Evolutionary conservation across 176 grass and related monocot genomes (phyloP).

Genomic region (Phyllostachys edulis): DNA sequence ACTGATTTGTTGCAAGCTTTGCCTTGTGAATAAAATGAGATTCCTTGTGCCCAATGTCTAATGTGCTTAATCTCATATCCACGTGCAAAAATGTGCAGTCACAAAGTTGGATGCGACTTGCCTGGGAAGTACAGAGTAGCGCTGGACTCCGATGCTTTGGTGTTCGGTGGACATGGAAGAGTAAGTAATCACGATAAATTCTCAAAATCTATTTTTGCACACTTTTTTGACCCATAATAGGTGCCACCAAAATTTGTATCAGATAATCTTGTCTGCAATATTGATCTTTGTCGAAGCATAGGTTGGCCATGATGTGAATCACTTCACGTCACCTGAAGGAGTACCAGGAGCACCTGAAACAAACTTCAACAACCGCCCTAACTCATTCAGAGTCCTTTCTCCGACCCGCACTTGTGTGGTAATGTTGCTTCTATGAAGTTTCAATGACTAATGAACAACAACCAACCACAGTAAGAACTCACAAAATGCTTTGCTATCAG

Average conservation of each 20-base stretch:
- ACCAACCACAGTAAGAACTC: not conserved
- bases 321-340: constrained; percentile 91
- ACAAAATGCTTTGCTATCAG: constrained; percentile 38
- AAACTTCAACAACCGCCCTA: constrained; percentile 95
- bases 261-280: no score
- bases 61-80: constrained; percentile 15
- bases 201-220: not conserved
- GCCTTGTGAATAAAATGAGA: not conserved
- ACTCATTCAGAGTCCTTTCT: constrained; percentile 93
- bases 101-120: constrained; percentile 92
- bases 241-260: not conserved
- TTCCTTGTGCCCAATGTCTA: not conserved
- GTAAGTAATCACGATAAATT: constrained; percentile 47
- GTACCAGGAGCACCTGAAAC: constrained; percentile 83
- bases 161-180: constrained; percentile 88
- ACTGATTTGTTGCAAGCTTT: constrained; percentile 20
- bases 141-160: constrained; percentile 76
- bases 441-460: constrained; percentile 4
- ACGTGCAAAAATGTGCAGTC: constrained; percentile 44
- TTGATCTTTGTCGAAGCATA: no score
- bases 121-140: constrained; percentile 80
- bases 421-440: constrained; percentile 35
- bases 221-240: not conserved
- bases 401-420: constrained; percentile 92
- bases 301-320: constrained; percentile 63